Base-by-base conservation (phyloP, 352 stramenopile species). In the Pythium plurisporium region DNA sequence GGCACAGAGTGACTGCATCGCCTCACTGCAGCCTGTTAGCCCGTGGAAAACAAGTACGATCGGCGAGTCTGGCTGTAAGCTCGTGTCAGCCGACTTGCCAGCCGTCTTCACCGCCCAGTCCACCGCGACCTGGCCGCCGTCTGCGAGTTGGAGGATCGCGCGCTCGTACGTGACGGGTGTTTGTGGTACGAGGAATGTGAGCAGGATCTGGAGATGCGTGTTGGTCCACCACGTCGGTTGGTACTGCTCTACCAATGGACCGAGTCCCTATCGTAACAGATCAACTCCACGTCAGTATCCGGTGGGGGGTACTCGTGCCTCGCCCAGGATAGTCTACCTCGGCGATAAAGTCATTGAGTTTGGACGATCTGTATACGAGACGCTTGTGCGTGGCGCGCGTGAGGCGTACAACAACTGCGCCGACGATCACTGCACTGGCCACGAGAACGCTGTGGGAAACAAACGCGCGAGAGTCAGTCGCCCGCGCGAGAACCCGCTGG, bases 161-260 rank as follows among this genome's bases (percentile, higher is more conserved):
- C 82, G 70, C 51, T 69, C 62, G 69, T 85, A 92, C 30, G 67
- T 36, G 29, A 92, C 62, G 11, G 48, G 58, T 5, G 62, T 48
- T 48, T 90, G 80, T 33, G 74, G 78, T 17, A 89, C 67, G 43
- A 92, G 26, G 29, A 92, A 84, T 3, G 76, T 88, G 50, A 92
- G 64, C 41, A 88, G 54, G 43, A 79, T 73, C 46, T 92, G 82
- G 41, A 88, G 67, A 52, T 92, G 82, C 17, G 55, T 62, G 48
- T 89, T 90, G 17, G 82, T 78, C 74, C 78, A 88, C 82, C 82
- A 92, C 36, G 79, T 76, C 8, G 82, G 79, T 46, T 62, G 67
- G 65, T 86, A 89, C 10, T 54, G 54, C 34, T 82, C 79, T 44
- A 89, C 45, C 31, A 74, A 55, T 1, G 75, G 64, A 33, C 75